Base-by-base conservation (phyloP, 306 rosid genomes). In the Gynostemma pentaphyllum region DNA sequence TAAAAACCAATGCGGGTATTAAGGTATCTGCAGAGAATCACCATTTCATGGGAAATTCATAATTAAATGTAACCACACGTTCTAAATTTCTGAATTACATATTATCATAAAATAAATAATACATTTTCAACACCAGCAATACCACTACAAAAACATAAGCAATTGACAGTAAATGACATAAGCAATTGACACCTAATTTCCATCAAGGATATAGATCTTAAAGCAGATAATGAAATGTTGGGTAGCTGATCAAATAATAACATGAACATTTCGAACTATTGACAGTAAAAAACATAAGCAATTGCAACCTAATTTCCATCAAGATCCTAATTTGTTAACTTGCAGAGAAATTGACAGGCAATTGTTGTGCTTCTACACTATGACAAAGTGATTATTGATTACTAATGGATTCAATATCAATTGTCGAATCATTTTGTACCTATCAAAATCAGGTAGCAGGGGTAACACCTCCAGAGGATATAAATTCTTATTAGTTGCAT, bases 391-490 rank as follows among this genome's bases (percentile, higher is more conserved):
- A 23, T 26, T 42, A 26, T 29, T 62, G 18, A 15, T 29, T 4
- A 28, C 36, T 26, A 40, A 62, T 12, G 50, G 42, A 46, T 40
- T 44, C 27, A 48, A 10, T 30, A 56, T 56, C 27, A 56, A 18
- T 42, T 9, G 18, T 59, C 14, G n/a, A 36, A 69, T 7, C 51
- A 69, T 61, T 41, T 53, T 75, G 32, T 82, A 92, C 97, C 99
- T 76, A 62, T 86, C 90, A 67, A 78, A 70, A 79, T 92, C 97
- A 24, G 99, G 99, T 50, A 92, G 61, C 78, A 92, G 76, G 68
- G 99, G 99, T 74, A 92, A 75, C 78, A 84, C 79, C 87, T 92
- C 99, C 42, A 82, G 87, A 82, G 97, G 95, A 72, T 88, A 82
- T 80, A 92, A 83, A 62, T 75, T 76, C 72, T 92, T 88, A 72